These are phyloP conservation scores for Carex myosuroides DNA, from an alignment of 176 grass and related monocot genomes.

Conservation along the genomic window DNA sequence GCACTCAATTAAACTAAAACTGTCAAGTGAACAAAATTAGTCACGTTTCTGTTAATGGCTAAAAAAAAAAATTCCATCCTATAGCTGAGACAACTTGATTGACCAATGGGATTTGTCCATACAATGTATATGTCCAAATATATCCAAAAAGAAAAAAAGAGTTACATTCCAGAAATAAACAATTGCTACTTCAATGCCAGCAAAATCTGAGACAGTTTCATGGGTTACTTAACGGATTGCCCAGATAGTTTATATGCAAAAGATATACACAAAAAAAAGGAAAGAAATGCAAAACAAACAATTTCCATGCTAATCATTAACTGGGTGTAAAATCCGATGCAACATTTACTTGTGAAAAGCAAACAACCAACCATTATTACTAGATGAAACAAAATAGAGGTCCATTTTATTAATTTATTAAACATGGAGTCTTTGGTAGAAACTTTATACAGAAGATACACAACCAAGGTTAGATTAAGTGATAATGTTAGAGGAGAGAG, in stretches of 20 bases:
- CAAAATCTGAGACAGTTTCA: background rate
- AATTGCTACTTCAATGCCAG: background rate
- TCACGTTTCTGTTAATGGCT: background rate
- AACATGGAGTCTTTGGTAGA: background rate
- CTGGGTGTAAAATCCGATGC: background rate
- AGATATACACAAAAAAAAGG: background rate
- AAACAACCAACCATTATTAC: background rate
- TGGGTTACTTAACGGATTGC: background rate
- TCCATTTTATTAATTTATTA: background rate
- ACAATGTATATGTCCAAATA: background rate
- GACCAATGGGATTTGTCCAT: background rate
- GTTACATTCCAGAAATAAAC: background rate
- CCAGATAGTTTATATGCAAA: background rate
- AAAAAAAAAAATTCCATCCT: background rate
- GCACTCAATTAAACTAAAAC: background rate
- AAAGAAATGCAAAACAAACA: constrained; percentile 5
- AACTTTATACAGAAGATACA: constrained; percentile 15
- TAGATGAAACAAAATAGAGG: background rate
- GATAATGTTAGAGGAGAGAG: background rate
- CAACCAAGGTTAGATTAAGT: constrained; percentile 17
- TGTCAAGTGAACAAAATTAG: background rate
- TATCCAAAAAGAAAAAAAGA: background rate
- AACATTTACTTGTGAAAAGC: background rate
- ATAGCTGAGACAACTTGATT: background rate
- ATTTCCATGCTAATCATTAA: background rate